Conservation (phyloP, 2,329 filamentous ascomycete species). For the Curvularia sp. region DNA sequence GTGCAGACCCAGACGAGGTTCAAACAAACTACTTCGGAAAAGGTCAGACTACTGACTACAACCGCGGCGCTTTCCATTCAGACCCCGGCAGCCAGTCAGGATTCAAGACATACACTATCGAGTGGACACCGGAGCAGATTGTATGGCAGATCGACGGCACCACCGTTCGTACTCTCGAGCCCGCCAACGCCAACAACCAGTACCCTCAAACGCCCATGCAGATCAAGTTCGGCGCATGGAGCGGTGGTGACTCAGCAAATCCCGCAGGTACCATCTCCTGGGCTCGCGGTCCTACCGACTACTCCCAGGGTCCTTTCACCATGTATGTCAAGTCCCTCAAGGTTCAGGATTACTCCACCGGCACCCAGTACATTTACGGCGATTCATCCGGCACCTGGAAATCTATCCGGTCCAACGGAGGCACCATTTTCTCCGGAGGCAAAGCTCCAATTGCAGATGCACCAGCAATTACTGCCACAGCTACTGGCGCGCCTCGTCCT, state of each 20-base stretch:
- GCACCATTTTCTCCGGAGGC: slow-evolving; percentile 70
- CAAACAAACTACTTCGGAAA: slow-evolving; percentile 90
- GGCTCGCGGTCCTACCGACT: slow-evolving; percentile 87
- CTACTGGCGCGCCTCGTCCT: slow-evolving; percentile 70
- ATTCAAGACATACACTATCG: slow-evolving; percentile 87
- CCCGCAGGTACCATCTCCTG: slow-evolving; percentile 82
- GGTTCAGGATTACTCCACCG: slow-evolving; percentile 92
- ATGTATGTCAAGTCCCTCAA: slow-evolving; percentile 82
- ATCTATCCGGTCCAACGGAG: slow-evolving; percentile 82
- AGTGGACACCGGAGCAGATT: slow-evolving; percentile 87
- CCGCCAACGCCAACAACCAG: slow-evolving; percentile 72
- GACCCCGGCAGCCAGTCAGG: slow-evolving; percentile 71
- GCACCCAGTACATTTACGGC: slow-evolving; percentile 80
- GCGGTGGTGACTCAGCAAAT: slow-evolving; percentile 85
- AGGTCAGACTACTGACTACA: slow-evolving; percentile 75
- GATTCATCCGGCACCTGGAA: slow-evolving; percentile 79
- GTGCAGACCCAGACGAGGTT: slow-evolving; percentile 75
- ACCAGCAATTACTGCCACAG: slow-evolving; percentile 68
- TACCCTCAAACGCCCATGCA: slow-evolving; percentile 97
- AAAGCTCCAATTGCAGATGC: slow-evolving; percentile 62
- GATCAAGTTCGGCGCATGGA: slow-evolving; percentile 90
- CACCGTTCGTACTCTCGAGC: slow-evolving; percentile 76
- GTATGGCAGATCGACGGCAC: slow-evolving; percentile 84
- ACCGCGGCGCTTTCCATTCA: slow-evolving; percentile 82
- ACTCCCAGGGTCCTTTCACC: slow-evolving; percentile 79